Base-by-base conservation (phyloP, 2,329 filamentous ascomycete genomes). In the Monosporascus sp. region DNA sequence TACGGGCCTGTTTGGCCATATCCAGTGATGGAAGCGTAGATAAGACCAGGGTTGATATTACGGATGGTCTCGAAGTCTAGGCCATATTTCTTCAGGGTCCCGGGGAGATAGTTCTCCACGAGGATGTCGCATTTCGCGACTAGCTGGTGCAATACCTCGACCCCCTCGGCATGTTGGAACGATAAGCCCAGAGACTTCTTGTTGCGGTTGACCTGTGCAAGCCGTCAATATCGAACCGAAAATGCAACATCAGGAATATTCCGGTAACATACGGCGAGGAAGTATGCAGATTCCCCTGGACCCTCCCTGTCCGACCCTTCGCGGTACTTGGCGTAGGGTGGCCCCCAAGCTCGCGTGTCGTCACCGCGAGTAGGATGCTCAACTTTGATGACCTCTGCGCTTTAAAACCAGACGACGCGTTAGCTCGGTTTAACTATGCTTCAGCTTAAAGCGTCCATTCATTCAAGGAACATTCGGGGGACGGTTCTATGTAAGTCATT, bases 1-100 rank as follows among this genome's bases (percentile, higher is more conserved):
- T 96, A 96, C 0, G 94, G 94, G 0, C 94, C 94, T 1, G 90
- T 96, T 69, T 99, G 94, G 2, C 94, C 94, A 67, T 97, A 99
- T 1, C 94, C 94, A 0, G 94, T 99, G 63, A 99, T 96, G 61
- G 91, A 96, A 16, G 93, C 91, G 67, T 99, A 99, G 61, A 99
- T 90, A 47, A 99, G 78, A 6, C 79, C 76, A 0, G 93, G 92
- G 66, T 97, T 97, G 68, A 97, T 86, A 60, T 85, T 81, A 50
- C 80, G 82, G 2, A 99, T 73, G 0, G 88, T 90, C 26, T 87
- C 85, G 64, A 91, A 99, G 73, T 97, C 93, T 77, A 99, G 85
- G 22, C 80, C 77, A 69, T 99, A 99, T 73, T 96, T 97, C 68
- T 88, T 88, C 16, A 99, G 76, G 0, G 88, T 86, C 1, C 90